Evolutionary conservation across 2,329 filamentous ascomycete species (phyloP), one percentile per base, ranked within the genome.

Genomic region (Diaporthe amygdali): DNA sequence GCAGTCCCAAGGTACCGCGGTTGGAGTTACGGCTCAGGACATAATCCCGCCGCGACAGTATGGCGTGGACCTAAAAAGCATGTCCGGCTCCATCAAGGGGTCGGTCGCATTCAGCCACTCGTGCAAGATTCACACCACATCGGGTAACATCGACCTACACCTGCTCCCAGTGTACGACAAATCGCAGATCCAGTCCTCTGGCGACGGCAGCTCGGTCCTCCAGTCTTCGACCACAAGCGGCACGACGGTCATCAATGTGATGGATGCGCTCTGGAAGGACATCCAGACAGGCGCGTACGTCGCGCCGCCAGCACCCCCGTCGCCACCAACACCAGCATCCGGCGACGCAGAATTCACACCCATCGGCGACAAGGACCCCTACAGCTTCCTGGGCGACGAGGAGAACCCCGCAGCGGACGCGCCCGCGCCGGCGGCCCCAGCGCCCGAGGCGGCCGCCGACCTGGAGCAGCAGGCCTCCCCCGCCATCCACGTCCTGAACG

Each of bases 1-100:
- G 68, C 41, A 66, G 37, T 44, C 70, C 27, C 15, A 68, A n/a
- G 14, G 64, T 30, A 56, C 55, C 27, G 52, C 37, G 2, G 52
- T 51, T n/a, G 52, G 51, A 2, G 52, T 34, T 34, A 59, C 32
- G 17, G 68, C 74, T 3, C 72, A 68, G 15, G 70, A 66, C 2
- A 56, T 73, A 15, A 75, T 88, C 9, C 86, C 86, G 2, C 77
- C 79, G 0, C 82, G 87, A 8, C 83, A 89, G 72, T 88, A 88
- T 75, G 75, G 80, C 4, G 81, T 87, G 20, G 78, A 82, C 37
- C 72, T 88, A 14, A 74, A 79, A n/a, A 84, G 84, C 3, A 81
- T 78, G 0, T 86, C 86, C 0, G 87, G 87, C 9, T 72, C 75
- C 3, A 79, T 89, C n/a, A 73, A 73, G 5, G 84, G 81, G 12